Percentiles rank a stretch among this genome's conserved stretches.
Evolutionary conservation across 768 basidiomycete genomes (phyloP).

Genomic region (Rhodotorula toruloides): DNA sequence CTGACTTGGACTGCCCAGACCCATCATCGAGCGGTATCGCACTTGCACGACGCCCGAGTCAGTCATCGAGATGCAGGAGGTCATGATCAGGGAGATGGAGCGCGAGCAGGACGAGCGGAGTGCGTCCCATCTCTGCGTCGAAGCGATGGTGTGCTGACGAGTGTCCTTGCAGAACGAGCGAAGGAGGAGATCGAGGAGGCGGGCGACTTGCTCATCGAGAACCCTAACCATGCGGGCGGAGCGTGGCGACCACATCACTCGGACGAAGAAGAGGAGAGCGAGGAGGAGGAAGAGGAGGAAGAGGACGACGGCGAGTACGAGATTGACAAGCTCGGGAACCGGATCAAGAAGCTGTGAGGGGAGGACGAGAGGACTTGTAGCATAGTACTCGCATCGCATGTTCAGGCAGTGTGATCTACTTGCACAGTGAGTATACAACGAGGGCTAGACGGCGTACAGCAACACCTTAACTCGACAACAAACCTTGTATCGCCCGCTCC

Average conservation of each 20-base stretch:
- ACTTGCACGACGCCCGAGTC: conserved; percentile 65
- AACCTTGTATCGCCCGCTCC: conserved; percentile 36
- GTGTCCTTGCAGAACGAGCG: conserved; percentile 10
- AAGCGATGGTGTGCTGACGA: not conserved
- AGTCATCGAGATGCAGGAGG: conserved; percentile 55
- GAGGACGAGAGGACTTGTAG: not conserved
- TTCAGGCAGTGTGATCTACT: not conserved
- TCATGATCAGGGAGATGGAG: conserved; percentile 52
- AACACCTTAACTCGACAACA: conserved; percentile 12
- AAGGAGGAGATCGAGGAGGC: conserved; percentile 29
- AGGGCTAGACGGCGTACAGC: not conserved
- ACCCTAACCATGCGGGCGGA: conserved; percentile 38
- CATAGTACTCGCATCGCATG: not conserved
- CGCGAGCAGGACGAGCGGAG: conserved; percentile 36
- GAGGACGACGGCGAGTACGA: conserved; percentile 23
- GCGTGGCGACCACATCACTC: conserved; percentile 33
- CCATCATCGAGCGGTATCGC: conserved; percentile 68
- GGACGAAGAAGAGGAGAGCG: conserved; percentile 29
- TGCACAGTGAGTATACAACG: not conserved
- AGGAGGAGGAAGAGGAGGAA: conserved; percentile 18
- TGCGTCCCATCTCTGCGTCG: not conserved
- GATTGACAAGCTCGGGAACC: conserved; percentile 33
- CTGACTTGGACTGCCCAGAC: conserved; percentile 46
- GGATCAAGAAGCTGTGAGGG: conserved; percentile 17
- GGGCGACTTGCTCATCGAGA: conserved; percentile 39